Conservation (phyloP, 345 rosid genomes). For the Passiflora organensis region DNA sequence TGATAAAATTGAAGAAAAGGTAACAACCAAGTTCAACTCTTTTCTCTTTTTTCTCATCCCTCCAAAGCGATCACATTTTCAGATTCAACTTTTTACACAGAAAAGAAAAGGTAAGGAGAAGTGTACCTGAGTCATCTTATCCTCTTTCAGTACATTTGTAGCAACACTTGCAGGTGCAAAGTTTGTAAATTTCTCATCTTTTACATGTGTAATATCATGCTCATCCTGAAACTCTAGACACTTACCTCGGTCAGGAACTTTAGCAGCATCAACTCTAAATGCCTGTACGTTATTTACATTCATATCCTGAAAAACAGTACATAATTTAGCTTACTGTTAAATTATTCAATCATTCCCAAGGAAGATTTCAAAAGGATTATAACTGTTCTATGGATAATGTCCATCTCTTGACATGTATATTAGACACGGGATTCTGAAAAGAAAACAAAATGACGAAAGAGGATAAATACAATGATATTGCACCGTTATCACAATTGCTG, state of each 20-base stretch:
- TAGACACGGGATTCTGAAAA: not conserved
- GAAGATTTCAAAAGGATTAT: not conserved
- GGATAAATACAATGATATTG: not conserved
- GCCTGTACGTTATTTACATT: constrained; percentile 3
- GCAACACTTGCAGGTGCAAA: constrained; percentile 16
- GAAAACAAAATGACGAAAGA: not conserved
- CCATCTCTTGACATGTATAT: too few relatives aligned
- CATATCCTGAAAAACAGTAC: constrained; percentile 22
- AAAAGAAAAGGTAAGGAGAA: constrained; percentile 10
- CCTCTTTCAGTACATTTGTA: constrained; percentile 33
- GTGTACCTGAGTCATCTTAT: constrained; percentile 61
- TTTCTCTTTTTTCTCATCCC: not conserved
- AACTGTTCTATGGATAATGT: too few relatives aligned
- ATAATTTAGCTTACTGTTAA: constrained; percentile 12
- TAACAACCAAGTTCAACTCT: not conserved
- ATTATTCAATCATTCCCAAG: constrained; percentile 3
- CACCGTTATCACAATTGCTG: too few relatives aligned
- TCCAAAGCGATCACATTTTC: not conserved
- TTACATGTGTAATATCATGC: constrained; percentile 3
- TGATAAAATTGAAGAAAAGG: constrained; percentile 3
- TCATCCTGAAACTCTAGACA: constrained; percentile 19
- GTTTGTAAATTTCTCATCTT: constrained; percentile 20
- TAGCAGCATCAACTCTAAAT: constrained; percentile 12
- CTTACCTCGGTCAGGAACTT: constrained; percentile 11
- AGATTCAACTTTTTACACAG: not conserved